phyloP scores from a whole-genome alignment of 805 yeast species.

The Yarrowia sp. region DNA sequence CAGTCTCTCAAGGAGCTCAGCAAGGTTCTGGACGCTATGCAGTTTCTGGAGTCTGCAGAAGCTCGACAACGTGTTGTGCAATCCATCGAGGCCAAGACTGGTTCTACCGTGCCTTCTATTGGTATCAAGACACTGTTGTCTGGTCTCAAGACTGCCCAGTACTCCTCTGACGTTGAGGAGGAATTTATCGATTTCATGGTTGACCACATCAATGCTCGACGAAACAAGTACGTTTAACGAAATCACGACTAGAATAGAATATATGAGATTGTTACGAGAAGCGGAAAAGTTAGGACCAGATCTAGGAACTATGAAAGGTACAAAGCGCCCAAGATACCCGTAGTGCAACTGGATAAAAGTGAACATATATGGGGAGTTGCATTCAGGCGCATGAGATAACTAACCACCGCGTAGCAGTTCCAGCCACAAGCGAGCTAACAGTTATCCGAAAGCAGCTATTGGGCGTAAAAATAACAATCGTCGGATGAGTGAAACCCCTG shows the following conservation, averaged over 20 bases:
- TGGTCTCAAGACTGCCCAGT: conserved; percentile 32
- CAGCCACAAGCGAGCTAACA: background rate
- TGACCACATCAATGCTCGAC: conserved; percentile 10
- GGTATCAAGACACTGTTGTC: conserved; percentile 40
- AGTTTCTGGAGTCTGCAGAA: conserved; percentile 31
- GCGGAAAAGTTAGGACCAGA: too few species aligned
- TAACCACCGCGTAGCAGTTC: background rate
- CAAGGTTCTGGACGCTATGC: conserved; percentile 8
- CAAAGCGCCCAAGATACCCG: too few species aligned
- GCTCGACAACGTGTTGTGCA: conserved; percentile 32
- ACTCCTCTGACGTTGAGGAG: conserved; percentile 28
- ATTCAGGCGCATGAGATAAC: background rate
- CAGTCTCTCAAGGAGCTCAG: conserved; percentile 60
- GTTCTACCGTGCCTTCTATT: conserved; percentile 34
- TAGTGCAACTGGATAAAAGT: background rate
- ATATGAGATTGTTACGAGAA: background rate
- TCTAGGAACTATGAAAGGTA: too few species aligned
- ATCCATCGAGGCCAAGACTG: conserved; percentile 34
- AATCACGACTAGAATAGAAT: conserved; percentile 4
- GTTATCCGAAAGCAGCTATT: background rate
- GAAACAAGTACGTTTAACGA: conserved; percentile 5
- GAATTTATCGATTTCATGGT: conserved; percentile 33
- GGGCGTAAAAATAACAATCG: background rate
- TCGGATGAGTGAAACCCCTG: background rate
- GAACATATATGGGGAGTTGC: background rate